Evolutionary conservation across 2,329 filamentous ascomycete species (phyloP).

Genomic region (Cytospora piceicola): DNA sequence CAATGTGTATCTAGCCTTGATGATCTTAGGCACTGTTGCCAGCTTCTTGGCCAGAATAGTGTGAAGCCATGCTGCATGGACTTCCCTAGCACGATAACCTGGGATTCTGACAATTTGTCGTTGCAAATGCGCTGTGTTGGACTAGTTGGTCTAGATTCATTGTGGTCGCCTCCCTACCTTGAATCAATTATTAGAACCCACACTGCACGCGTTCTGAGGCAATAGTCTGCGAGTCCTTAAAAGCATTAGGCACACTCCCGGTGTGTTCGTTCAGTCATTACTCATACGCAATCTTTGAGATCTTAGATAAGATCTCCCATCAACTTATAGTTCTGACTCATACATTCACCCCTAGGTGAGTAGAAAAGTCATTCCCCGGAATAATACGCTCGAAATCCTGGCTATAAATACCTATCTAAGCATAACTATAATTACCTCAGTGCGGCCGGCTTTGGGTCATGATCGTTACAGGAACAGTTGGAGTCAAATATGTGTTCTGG

Average conservation of each 20-base stretch:
- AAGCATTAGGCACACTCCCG: too few species aligned
- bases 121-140: neutral
- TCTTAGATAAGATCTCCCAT: neutral
- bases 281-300: neutral
- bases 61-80: conserved; percentile 6
- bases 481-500: too few species aligned
- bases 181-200: too few species aligned
- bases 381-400: too few species aligned
- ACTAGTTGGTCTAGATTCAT: neutral
- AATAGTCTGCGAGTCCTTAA: too few species aligned
- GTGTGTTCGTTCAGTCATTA: neutral
- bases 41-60: conserved; percentile 10
- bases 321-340: neutral
- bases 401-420: too few species aligned
- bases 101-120: neutral
- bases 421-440: too few species aligned
- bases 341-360: neutral
- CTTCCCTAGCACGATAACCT: neutral
- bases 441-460: too few species aligned
- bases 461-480: too few species aligned
- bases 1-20: conserved; percentile 6
- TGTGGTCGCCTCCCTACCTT: neutral
- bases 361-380: neutral
- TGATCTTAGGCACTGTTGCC: conserved; percentile 11
- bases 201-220: too few species aligned